phyloP scores from a whole-genome alignment of 129 eudicot species.

The Logfia minima region DNA sequence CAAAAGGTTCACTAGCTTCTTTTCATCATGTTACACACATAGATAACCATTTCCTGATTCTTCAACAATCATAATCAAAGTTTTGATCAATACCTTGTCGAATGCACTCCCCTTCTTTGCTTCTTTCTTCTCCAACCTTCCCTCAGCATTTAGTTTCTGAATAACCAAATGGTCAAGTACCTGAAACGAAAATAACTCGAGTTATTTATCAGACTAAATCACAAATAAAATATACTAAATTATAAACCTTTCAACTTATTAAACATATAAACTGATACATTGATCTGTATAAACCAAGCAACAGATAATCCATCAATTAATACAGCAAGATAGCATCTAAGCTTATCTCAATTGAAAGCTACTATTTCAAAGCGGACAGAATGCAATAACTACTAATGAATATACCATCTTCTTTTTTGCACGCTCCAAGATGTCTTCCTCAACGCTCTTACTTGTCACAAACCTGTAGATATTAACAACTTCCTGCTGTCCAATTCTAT shows the following conservation, averaged over 20 bases:
- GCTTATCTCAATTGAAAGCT: background rate
- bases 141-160: slow-evolving; percentile 96
- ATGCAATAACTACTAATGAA: background rate
- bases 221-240: background rate
- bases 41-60: background rate
- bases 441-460: slow-evolving; percentile 98
- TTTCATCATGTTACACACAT: background rate
- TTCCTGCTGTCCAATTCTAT: slow-evolving; percentile 97
- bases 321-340: background rate
- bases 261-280: slow-evolving; percentile 10
- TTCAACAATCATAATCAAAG: slow-evolving; percentile 9
- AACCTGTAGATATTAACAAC: slow-evolving; percentile 96
- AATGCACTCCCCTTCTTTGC: slow-evolving; percentile 78
- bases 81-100: slow-evolving; percentile 72
- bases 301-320: background rate
- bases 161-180: slow-evolving; percentile 98
- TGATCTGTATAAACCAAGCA: background rate
- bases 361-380: background rate
- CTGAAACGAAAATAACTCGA: slow-evolving; percentile 34
- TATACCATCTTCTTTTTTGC: slow-evolving; percentile 98
- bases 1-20: background rate
- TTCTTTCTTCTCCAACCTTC: slow-evolving; percentile 95
- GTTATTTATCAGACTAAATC: background rate
- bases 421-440: slow-evolving; percentile 98
- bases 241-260: background rate